A percentile compares a stretch with the other conserved stretches of the same genome.
phyloP scores from a whole-genome alignment of 805 yeast genomes.

The Starmerella lactis-condensi region DNA sequence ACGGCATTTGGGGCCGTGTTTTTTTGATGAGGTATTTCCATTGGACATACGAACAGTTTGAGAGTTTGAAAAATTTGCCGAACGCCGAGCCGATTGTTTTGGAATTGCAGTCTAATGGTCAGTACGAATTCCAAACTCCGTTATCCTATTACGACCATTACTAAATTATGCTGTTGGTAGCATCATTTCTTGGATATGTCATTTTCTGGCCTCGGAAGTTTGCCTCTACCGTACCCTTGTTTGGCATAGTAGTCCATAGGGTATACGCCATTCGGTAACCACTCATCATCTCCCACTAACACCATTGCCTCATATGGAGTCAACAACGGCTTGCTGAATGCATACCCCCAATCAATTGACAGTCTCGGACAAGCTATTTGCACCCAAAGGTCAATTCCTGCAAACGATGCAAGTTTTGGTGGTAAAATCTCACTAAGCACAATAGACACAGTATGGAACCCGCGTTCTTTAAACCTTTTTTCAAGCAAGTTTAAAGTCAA shows the following conservation, averaged over 20 bases:
- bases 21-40: conserved; percentile 87
- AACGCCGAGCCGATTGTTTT: conserved; percentile 69
- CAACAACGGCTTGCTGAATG: conserved; percentile 72
- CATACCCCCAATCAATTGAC: conserved; percentile 98
- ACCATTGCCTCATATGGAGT: conserved; percentile 97
- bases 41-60: conserved; percentile 83
- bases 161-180: conserved; percentile 1
- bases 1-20: conserved; percentile 87
- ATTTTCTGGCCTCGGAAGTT: conserved; percentile 31
- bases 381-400: conserved; percentile 82
- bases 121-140: conserved; percentile 41
- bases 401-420: conserved; percentile 74
- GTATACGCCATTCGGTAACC: conserved; percentile 31
- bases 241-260: conserved; percentile 92
- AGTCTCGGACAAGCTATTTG: conserved; percentile 96
- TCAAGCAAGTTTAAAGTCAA: conserved; percentile 55
- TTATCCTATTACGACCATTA: conserved; percentile 21
- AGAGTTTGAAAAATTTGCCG: conserved; percentile 60
- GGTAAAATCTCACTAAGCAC: conserved; percentile 88
- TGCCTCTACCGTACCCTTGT: conserved; percentile 85
- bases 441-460: conserved; percentile 58
- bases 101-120: conserved; percentile 36
- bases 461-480: conserved; percentile 31
- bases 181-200: neutral
- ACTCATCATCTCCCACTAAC: conserved; percentile 47